Percentiles rank a stretch among this genome's conserved stretches.
Conservation (phyloP, 2,329 filamentous ascomycete species). For the Aspergillus pseudotamarii region DNA sequence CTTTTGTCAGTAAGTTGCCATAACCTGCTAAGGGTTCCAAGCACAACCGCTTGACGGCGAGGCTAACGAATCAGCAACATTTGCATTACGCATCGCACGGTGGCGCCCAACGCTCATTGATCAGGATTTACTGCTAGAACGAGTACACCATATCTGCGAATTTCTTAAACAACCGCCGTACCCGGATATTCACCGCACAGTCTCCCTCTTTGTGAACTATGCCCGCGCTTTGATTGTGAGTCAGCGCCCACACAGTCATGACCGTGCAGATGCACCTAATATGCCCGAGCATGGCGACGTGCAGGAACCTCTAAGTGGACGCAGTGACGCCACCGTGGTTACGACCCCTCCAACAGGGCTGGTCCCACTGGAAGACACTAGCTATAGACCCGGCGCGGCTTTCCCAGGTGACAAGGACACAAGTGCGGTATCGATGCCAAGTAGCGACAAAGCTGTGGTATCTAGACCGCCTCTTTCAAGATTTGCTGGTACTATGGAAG, state of each 20-base stretch:
- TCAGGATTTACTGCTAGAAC: conserved; percentile 31
- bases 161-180: conserved; percentile 40
- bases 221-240: conserved; percentile 36
- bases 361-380: conserved; percentile 4
- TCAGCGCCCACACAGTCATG: conserved; percentile 18
- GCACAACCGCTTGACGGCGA: background rate
- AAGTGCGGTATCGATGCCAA: conserved; percentile 5
- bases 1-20: conserved; percentile 38
- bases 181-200: conserved; percentile 42
- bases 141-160: conserved; percentile 36
- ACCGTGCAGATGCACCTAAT: conserved; percentile 19
- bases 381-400: background rate
- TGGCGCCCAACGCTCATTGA: conserved; percentile 39
- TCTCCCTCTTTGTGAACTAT: conserved; percentile 41
- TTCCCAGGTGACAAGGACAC: conserved; percentile 17
- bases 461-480: conserved; percentile 27
- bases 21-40: background rate
- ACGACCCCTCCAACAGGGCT: background rate
- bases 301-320: background rate
- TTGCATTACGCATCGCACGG: conserved; percentile 36
- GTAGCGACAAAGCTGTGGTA: conserved; percentile 19
- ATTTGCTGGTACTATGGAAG: conserved; percentile 34
- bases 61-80: conserved; percentile 31
- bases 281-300: conserved; percentile 15
- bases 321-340: background rate